Evolutionary conservation across 805 yeast genomes (phyloP), one percentile per base, ranked within the genome.

Genomic region (Komagataella pastoris): DNA sequence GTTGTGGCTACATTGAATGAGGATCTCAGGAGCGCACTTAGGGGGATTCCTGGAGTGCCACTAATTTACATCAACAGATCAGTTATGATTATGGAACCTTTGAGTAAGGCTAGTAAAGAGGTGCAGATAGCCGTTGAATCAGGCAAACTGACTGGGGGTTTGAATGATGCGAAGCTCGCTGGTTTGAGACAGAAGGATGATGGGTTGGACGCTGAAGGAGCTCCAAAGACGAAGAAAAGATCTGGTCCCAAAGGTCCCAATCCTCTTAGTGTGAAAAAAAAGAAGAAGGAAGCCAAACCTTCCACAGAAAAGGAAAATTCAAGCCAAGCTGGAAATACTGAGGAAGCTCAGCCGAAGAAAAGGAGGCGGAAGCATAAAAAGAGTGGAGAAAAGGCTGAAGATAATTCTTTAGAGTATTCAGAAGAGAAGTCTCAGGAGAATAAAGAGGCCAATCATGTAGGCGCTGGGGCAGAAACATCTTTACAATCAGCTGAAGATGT

Each of bases 61-160:
- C 66, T 93, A 56, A 71, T 91, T 7, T 90, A 85, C 64, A 81
- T 93, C 79, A 83, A 85, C 61, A 75, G 97, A 54, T 80, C 96
- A 1, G 99, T 93, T 17, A 87, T 93, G 91, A 82, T 93, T 24
- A 81, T 93, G 93, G 99, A 93, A 66, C 97, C 97, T 6, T 69
- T 89, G 57, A 85, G 96, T 50, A 76, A 75, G 44, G 86, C 87
- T 6, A 84, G 91, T 47, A 72, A 71, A 10, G 64, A 62, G 47
- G 71, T 74, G 14, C 79, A 80, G 51, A 61, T 61, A 48, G 58
- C 65, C 24, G 69, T 74, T 46, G 99, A 93, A 65, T 63, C 69
- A 1, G 71, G 74, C 47, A 93, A 93, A 60, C 71, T 93, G 50
- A 78, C 78, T 2, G 77, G 75, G 21, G 98, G 98, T 0, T 74